Evolutionary conservation across 345 rosid species (phyloP).

Genomic region (Anastatica hierochuntica): DNA sequence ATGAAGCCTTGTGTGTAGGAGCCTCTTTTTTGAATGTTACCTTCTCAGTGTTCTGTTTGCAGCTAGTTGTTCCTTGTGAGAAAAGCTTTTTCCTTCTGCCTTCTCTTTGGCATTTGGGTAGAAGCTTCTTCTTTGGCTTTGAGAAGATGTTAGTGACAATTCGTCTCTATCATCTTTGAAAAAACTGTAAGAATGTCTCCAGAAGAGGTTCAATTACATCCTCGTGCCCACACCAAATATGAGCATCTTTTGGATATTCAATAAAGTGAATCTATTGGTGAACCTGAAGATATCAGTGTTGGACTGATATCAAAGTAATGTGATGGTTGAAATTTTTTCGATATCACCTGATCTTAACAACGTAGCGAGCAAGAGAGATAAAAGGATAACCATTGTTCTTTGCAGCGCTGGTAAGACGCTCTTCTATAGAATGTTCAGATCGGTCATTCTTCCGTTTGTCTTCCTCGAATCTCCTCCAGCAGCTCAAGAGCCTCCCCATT

Average conservation of each 20-base stretch:
- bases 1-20: too few species aligned
- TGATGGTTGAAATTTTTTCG: too few species aligned
- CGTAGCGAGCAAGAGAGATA: background rate
- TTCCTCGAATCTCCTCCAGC: slow-evolving; percentile 76
- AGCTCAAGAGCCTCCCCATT: slow-evolving; percentile 46
- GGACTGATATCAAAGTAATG: too few species aligned
- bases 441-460: slow-evolving; percentile 49
- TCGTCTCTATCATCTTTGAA: slow-evolving; percentile 53
- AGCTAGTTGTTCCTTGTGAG: too few species aligned
- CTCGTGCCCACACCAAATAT: slow-evolving; percentile 74
- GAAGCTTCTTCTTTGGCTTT: too few species aligned
- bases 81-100: too few species aligned
- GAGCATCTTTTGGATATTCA: slow-evolving; percentile 63
- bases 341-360: too few species aligned
- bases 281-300: too few species aligned
- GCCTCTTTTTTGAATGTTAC: too few species aligned
- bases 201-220: slow-evolving; percentile 87
- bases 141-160: too few species aligned
- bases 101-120: too few species aligned
- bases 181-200: slow-evolving; percentile 83
- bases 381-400: slow-evolving; percentile 70
- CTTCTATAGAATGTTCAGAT: slow-evolving; percentile 32
- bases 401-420: slow-evolving; percentile 48
- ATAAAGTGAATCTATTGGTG: slow-evolving; percentile 56
- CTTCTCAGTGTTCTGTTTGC: too few species aligned